Conservation (phyloP, 2,329 filamentous ascomycete species). For the Xylariaceae sp. region DNA sequence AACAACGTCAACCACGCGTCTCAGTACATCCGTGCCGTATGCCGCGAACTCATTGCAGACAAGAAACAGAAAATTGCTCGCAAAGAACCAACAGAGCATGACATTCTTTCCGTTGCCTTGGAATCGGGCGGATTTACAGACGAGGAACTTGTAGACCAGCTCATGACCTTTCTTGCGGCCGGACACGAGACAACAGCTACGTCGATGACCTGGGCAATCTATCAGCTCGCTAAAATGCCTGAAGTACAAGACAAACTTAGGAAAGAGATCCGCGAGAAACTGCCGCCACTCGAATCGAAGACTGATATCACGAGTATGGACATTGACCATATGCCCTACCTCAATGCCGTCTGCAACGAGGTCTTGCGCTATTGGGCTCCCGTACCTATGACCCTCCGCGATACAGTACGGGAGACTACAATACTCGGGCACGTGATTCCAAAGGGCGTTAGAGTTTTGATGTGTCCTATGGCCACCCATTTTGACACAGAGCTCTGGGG, state of each 20-base stretch:
- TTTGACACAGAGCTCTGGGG: conserved; percentile 70
- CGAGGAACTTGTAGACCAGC: conserved; percentile 35
- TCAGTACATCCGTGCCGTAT: conserved; percentile 59
- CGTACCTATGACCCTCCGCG: conserved; percentile 55
- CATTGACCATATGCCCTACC: conserved; percentile 37
- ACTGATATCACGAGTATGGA: conserved; percentile 30
- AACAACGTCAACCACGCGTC: conserved; percentile 55
- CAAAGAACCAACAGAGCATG: conserved; percentile 37
- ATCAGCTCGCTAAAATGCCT: conserved; percentile 34
- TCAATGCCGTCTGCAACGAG: conserved; percentile 43
- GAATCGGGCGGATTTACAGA: conserved; percentile 36
- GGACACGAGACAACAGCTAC: conserved; percentile 44
- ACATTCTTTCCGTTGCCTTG: conserved; percentile 37
- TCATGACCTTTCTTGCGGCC: conserved; percentile 42
- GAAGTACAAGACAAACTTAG: conserved; percentile 36
- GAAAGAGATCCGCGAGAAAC: conserved; percentile 35
- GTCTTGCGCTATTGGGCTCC: conserved; percentile 39
- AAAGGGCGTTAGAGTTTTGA: conserved; percentile 59
- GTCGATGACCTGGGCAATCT: conserved; percentile 38
- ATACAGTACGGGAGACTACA: conserved; percentile 51
- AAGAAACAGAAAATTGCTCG: conserved; percentile 57
- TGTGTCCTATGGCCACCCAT: conserved; percentile 67
- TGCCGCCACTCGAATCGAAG: conserved; percentile 33
- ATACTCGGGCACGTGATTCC: conserved; percentile 58
- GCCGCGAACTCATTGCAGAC: conserved; percentile 61